Conservation (phyloP, 2,329 filamentous ascomycete species). For the Thelonectria blattea region DNA sequence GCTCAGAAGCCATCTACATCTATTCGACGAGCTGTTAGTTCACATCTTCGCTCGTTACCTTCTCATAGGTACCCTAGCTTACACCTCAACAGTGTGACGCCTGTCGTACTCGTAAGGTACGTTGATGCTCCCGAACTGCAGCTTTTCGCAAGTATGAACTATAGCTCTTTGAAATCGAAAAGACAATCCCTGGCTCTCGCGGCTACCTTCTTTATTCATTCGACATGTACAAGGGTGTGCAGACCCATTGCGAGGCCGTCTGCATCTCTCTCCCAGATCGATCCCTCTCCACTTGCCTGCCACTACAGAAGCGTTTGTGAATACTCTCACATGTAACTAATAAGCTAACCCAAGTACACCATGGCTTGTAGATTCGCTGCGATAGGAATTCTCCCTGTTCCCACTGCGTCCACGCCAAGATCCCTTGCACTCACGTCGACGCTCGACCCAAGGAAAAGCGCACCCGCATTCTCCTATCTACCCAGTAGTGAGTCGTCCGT, state of each 20-base stretch:
- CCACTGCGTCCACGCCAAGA: constrained; percentile 46
- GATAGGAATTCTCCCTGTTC: constrained; percentile 46
- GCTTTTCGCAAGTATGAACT: background rate
- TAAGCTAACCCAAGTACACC: constrained; percentile 1
- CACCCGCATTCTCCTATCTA: constrained; percentile 45
- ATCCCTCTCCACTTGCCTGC: background rate
- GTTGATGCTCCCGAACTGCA: constrained; percentile 5
- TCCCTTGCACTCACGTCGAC: constrained; percentile 44
- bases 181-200: background rate
- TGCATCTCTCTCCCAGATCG: background rate
- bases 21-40: constrained; percentile 37
- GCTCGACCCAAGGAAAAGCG: constrained; percentile 45
- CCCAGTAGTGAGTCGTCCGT: constrained; percentile 44
- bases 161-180: background rate
- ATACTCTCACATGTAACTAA: background rate
- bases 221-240: background rate
- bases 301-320: background rate
- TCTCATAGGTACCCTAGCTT: constrained; percentile 15
- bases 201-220: background rate
- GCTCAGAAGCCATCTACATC: constrained; percentile 29
- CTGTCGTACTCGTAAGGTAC: constrained; percentile 43
- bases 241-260: background rate
- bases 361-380: constrained; percentile 42
- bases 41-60: background rate
- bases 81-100: constrained; percentile 40